These are phyloP conservation scores for Poa annua DNA, from an alignment of 176 grass and related monocot species.

Conservation along the genomic window DNA sequence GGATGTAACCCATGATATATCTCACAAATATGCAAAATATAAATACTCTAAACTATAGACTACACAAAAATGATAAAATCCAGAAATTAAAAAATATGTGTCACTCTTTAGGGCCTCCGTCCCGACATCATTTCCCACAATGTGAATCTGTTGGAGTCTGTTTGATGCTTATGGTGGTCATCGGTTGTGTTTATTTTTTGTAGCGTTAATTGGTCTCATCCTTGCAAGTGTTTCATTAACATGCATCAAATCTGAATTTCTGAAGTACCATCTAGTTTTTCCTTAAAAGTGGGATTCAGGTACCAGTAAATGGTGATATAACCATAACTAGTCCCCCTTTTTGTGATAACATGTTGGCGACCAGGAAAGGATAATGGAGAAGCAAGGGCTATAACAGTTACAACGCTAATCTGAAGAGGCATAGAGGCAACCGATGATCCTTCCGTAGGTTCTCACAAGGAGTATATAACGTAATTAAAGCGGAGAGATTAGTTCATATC, in stretches of 20 bases:
- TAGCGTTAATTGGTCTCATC: neutral
- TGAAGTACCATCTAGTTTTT: neutral
- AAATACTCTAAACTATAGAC: too few species aligned
- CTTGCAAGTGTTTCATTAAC: neutral
- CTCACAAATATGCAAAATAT: too few species aligned
- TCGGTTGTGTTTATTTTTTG: neutral
- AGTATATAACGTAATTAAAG: neutral
- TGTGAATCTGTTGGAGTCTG: neutral
- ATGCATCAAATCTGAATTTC: neutral
- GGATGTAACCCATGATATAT: too few species aligned
- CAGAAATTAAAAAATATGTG: too few species aligned
- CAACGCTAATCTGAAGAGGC: neutral
- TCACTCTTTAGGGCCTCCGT: too few species aligned
- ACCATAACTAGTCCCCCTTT: neutral
- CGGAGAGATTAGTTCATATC: neutral
- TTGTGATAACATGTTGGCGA: neutral
- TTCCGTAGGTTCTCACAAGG: neutral
- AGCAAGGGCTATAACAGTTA: too few species aligned
- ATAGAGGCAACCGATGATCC: neutral
- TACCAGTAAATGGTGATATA: neutral
- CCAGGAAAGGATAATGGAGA: neutral
- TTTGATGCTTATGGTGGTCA: neutral
- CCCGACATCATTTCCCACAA: too few species aligned
- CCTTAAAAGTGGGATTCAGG: too few species aligned
- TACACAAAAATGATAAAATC: too few species aligned